Evolutionary conservation across 176 grass and related monocot species (phyloP).

Genomic region (Avena sativa): DNA sequence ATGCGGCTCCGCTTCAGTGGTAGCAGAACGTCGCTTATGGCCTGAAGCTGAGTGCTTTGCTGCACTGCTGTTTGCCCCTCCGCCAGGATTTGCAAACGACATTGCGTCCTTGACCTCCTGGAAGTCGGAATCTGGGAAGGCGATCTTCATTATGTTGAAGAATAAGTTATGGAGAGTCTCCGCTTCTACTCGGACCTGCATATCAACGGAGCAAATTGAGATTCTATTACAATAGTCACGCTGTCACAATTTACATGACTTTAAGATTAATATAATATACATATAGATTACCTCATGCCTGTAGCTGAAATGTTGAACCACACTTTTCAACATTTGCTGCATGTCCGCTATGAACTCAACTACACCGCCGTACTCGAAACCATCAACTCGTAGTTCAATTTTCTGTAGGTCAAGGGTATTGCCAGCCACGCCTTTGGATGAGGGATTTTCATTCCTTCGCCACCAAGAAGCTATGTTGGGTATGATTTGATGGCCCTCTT

Average conservation of each 20-base stretch:
- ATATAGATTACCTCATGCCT: conserved; percentile 61
- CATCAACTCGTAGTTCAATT: conserved; percentile 90
- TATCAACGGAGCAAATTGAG: conserved; percentile 25
- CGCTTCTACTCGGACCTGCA: conserved; percentile 79
- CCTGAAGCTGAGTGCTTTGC: conserved; percentile 46
- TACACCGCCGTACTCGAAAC: conserved; percentile 73
- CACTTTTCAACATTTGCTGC: conserved; percentile 88
- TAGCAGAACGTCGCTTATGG: conserved; percentile 52
- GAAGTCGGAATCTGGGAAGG: conserved; percentile 96
- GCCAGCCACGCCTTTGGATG: conserved; percentile 57
- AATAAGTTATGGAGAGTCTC: conserved; percentile 84
- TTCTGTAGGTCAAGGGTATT: conserved; percentile 75
- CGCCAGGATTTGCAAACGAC: conserved; percentile 63
- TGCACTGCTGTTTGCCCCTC: conserved; percentile 37
- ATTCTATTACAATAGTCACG: background rate
- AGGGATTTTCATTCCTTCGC: conserved; percentile 82
- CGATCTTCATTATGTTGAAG: conserved; percentile 98
- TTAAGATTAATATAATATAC: conserved; percentile 19
- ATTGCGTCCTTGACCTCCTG: conserved; percentile 63
- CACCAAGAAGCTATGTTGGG: conserved; percentile 91
- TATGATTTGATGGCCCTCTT: conserved; percentile 88
- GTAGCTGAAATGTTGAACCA: conserved; percentile 80
- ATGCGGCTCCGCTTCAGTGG: conserved; percentile 50
- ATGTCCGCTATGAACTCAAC: conserved; percentile 87
- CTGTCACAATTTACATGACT: background rate